phyloP scores from a whole-genome alignment of 805 yeast genomes.

The Nakazawaea populi region DNA sequence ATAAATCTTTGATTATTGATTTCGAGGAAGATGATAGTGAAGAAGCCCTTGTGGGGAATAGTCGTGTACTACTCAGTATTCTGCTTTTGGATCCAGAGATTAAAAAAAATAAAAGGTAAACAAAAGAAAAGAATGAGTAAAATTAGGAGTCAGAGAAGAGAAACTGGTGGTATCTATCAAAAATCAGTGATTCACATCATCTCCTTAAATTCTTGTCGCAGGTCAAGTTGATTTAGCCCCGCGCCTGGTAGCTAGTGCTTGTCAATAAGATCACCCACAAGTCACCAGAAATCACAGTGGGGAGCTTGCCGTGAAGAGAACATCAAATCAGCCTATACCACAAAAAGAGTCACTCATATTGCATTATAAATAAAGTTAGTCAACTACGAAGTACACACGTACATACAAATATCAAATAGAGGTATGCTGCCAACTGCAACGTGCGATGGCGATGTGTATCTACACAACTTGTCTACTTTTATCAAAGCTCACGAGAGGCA shows the following conservation, averaged over 20 bases:
- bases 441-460: slow-evolving; percentile 53
- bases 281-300: not conserved
- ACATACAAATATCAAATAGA: not conserved
- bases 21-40: too few species aligned
- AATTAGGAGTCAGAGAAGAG: not conserved
- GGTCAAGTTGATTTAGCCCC: not conserved
- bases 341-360: not conserved
- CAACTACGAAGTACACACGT: not conserved
- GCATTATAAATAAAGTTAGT: not conserved
- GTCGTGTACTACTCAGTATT: too few species aligned
- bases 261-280: not conserved
- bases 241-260: not conserved
- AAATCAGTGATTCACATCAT: too few species aligned
- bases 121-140: not conserved
- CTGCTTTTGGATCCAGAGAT: not conserved
- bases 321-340: not conserved
- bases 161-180: not conserved
- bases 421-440: slow-evolving; percentile 14
- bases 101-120: not conserved
- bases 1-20: too few species aligned
- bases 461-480: slow-evolving; percentile 47
- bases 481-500: slow-evolving; percentile 52
- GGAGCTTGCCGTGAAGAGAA: not conserved
- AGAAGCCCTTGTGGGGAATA: too few species aligned
- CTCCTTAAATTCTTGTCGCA: not conserved